A percentile compares a stretch with the other conserved stretches of the same genome.
Evolutionary conservation across 208 protist genomes (phyloP).

Genomic region (Crithidia mellificae): DNA sequence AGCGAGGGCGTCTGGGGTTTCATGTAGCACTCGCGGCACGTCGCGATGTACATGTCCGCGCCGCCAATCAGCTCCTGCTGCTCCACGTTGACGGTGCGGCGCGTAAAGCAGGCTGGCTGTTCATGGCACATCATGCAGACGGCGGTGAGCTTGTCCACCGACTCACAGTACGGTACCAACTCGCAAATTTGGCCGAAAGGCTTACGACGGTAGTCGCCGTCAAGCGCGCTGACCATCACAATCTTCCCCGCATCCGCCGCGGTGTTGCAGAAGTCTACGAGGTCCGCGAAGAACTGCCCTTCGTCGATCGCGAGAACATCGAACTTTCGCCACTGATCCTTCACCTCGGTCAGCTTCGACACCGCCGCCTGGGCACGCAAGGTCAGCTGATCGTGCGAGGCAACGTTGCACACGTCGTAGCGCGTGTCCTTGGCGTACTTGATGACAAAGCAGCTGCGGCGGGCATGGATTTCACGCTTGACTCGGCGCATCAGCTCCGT

Average conservation of each 20-base stretch:
- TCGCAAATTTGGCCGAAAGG: slow-evolving; percentile 87
- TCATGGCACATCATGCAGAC: slow-evolving; percentile 91
- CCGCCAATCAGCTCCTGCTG: slow-evolving; percentile 92
- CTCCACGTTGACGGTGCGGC: slow-evolving; percentile 63
- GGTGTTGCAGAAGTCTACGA: slow-evolving; percentile 84
- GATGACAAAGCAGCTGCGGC: slow-evolving; percentile 85
- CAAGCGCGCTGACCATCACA: slow-evolving; percentile 94
- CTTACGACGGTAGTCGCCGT: slow-evolving; percentile 92
- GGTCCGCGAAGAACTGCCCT: slow-evolving; percentile 94
- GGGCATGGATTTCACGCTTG: slow-evolving; percentile 75
- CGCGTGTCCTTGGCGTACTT: slow-evolving; percentile 92
- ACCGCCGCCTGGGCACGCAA: slow-evolving; percentile 71
- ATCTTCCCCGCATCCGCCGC: slow-evolving; percentile 90
- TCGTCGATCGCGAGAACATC: slow-evolving; percentile 95
- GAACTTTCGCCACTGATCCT: slow-evolving; percentile 55
- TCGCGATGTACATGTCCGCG: slow-evolving; percentile 93
- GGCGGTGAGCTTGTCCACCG: slow-evolving; percentile 90
- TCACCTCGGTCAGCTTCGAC: slow-evolving; percentile 57
- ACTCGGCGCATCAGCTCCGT: slow-evolving; percentile 94
- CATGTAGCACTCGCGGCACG: slow-evolving; percentile 88
- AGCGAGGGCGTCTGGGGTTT: slow-evolving; percentile 28
- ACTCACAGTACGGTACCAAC: slow-evolving; percentile 88
- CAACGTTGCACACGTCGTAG: slow-evolving; percentile 76
- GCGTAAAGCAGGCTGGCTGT: slow-evolving; percentile 84
- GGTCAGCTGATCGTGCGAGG: slow-evolving; percentile 81